Base-by-base conservation (phyloP, 345 rosid genomes). In the Aegle marmelos region DNA sequence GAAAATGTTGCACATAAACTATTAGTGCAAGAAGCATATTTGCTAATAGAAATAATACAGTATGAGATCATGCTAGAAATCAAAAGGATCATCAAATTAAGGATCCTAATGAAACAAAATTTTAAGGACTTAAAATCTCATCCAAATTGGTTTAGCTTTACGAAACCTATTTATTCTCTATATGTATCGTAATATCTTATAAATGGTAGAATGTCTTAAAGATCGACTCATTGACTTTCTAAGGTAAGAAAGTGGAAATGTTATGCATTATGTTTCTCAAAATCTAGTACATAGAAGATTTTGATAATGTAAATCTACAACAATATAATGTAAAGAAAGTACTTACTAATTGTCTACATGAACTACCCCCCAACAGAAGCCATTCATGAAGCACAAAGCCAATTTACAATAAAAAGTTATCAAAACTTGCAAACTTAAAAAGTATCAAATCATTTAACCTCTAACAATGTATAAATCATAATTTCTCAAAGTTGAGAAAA, bases 221-320 rank as follows among this genome's bases (percentile, higher is more conserved):
- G 14, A 11, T 41, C 48, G 1, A 41, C 11, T 41, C 9, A 39
- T 86, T 88, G 24, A 96, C 91, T 75, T 87, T 91, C 97, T 96
- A 83, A 37, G 83, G 81, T 27, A 45, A 74, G 69, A 59, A 63
- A 28, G 62, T 67, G 37, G 28, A 10, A 36, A 24, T 45, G 34
- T 57, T 7, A 73, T 78, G 72, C 39, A 33, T 61, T 61, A 41
- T 74, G 39, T 4, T 39, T 19, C 39, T 9, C 3, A 33, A 36
- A 59, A 7, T 59, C 19, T 17, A 9, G 54, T 6, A 34, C 64
- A 57, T 56, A 5, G 22, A 21, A 54, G 10, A 33, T 2, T 54
- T 28, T 16, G 33, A 37, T 31, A 8, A 22, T 57, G 17, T 27
- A 61, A 39, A 28, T 27, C 45, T 45, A 7, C 48, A 72, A 16